Evolutionary conservation across 371 early-diverging fungal genomes (phyloP).

Genomic region (Ordospora colligata): DNA sequence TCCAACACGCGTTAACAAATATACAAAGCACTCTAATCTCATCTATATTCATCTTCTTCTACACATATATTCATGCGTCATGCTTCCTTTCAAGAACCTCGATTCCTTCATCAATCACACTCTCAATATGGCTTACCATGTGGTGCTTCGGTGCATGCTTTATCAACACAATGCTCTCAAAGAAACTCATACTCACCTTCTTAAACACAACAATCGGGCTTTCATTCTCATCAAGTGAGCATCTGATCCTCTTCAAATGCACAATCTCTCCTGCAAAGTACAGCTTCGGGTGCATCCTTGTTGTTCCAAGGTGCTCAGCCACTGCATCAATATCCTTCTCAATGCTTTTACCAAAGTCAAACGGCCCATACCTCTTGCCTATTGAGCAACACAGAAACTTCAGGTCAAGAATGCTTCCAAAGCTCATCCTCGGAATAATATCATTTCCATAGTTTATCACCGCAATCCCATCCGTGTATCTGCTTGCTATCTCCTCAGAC

Average conservation of each 20-base stretch:
- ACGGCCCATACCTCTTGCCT: slow-evolving; percentile 25
- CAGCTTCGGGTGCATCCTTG: slow-evolving; percentile 49
- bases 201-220: slow-evolving; percentile 14
- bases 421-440: slow-evolving; percentile 51
- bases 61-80: too few relatives aligned
- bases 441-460: slow-evolving; percentile 55
- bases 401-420: slow-evolving; percentile 56
- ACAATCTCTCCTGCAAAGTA: slow-evolving; percentile 55
- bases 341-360: slow-evolving; percentile 30
- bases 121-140: slow-evolving; percentile 9
- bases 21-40: too few relatives aligned
- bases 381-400: slow-evolving; percentile 54
- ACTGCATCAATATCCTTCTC: slow-evolving; percentile 42
- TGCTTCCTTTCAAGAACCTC: neutral
- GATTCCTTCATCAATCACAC: slow-evolving; percentile 5
- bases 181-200: slow-evolving; percentile 1
- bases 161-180: slow-evolving; percentile 3
- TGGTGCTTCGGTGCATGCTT: slow-evolving; percentile 28
- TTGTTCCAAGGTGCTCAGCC: slow-evolving; percentile 29
- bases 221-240: slow-evolving; percentile 1
- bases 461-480: slow-evolving; percentile 14
- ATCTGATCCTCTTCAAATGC: slow-evolving; percentile 36
- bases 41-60: too few relatives aligned
- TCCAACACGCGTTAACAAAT: too few relatives aligned
- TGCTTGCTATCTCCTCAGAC: slow-evolving; percentile 34